These are phyloP conservation scores for Haberlea rhodopensis DNA, from an alignment of 257 asterid species.

Conservation along the genomic window DNA sequence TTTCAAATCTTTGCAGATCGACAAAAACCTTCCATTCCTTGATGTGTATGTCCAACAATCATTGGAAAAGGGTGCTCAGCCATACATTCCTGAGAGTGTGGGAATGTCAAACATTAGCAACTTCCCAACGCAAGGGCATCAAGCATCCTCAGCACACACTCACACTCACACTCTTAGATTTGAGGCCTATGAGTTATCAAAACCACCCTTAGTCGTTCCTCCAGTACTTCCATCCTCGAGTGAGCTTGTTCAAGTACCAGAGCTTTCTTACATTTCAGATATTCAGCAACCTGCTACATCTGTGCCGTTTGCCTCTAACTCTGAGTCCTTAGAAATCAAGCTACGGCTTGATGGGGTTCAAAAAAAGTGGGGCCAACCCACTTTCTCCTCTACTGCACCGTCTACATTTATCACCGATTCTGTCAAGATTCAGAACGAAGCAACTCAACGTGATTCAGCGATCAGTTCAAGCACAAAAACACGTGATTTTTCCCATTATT, in stretches of 20 bases:
- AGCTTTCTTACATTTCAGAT: slow-evolving; percentile 54
- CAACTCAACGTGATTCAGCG: slow-evolving; percentile 39
- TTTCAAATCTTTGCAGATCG: slow-evolving; percentile 53
- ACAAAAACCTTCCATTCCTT: slow-evolving; percentile 71
- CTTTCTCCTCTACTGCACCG: slow-evolving; percentile 57
- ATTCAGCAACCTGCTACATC: slow-evolving; percentile 42
- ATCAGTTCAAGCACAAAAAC: slow-evolving; percentile 42
- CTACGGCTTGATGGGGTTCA: slow-evolving; percentile 93
- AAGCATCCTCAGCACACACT: slow-evolving; percentile 55
- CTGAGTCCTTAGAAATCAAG: slow-evolving; percentile 62
- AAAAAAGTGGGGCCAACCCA: slow-evolving; percentile 87
- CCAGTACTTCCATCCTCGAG: slow-evolving; percentile 52
- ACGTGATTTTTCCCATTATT: slow-evolving; percentile 48
- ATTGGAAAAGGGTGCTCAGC: slow-evolving; percentile 80
- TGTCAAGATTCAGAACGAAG: slow-evolving; percentile 49
- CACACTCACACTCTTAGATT: slow-evolving; percentile 90
- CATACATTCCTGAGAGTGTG: slow-evolving; percentile 73
- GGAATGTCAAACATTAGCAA: slow-evolving; percentile 50
- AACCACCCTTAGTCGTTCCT: slow-evolving; percentile 52
- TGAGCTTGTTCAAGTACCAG: slow-evolving; percentile 74
- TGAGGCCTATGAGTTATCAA: slow-evolving; percentile 92
- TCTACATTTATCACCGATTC: slow-evolving; percentile 48
- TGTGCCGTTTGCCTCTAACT: slow-evolving; percentile 39
- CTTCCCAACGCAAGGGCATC: slow-evolving; percentile 65
- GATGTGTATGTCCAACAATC: slow-evolving; percentile 70